Evolutionary conservation across 2,329 filamentous ascomycete genomes (phyloP).

Genomic region (Alternaria hordeiaustralica): DNA sequence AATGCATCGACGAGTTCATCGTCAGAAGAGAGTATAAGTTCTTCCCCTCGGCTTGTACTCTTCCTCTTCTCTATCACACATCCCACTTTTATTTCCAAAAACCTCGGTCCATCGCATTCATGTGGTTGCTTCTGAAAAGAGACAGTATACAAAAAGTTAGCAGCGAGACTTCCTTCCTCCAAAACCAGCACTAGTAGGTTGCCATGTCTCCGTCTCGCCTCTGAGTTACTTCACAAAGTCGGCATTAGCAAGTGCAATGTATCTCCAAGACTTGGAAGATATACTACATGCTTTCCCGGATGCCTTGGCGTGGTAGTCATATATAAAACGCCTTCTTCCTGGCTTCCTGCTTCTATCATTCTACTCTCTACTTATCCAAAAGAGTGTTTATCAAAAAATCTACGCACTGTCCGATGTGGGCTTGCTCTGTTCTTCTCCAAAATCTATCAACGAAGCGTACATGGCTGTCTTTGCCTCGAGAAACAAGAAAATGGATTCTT

Average conservation of each 20-base stretch:
- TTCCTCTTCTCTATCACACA: background rate
- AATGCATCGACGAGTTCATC: background rate
- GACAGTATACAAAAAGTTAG: too few relatives aligned
- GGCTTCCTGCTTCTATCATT: background rate
- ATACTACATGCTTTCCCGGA: background rate
- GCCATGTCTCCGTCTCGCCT: background rate
- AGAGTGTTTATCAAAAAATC: background rate
- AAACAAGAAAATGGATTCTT: background rate
- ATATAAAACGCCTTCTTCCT: background rate
- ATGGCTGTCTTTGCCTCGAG: background rate
- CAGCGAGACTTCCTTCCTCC: rapidly evolving
- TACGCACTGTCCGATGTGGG: background rate
- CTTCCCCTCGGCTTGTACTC: background rate
- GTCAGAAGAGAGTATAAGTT: background rate
- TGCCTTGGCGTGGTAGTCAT: background rate
- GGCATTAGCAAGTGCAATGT: too few relatives aligned
- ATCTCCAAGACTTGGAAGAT: too few relatives aligned
- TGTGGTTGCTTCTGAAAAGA: too few relatives aligned
- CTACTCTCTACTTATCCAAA: background rate
- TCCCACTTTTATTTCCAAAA: too few relatives aligned
- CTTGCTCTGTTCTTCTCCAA: background rate
- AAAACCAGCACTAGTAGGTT: background rate
- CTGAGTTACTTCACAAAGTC: background rate
- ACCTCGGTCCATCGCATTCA: too few relatives aligned
- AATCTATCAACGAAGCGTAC: background rate